phyloP scores from a whole-genome alignment of 1,284 basidiomycete species.

The Exsudoporus floridanus region DNA sequence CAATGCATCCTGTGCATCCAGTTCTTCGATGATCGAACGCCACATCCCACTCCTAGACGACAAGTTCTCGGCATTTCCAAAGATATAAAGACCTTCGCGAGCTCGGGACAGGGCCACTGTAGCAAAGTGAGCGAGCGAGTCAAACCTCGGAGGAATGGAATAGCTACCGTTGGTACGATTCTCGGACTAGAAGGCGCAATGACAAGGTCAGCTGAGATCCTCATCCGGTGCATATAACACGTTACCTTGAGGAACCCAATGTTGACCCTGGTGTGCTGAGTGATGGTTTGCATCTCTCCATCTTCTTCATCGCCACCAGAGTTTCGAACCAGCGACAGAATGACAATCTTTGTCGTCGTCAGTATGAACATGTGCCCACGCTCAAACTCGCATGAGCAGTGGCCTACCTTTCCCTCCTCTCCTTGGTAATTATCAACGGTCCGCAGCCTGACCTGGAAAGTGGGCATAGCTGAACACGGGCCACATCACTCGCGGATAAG shows the following conservation, averaged over 20 bases:
- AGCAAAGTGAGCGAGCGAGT: not conserved
- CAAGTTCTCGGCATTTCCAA: conserved; percentile 63
- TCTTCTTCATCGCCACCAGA: conserved; percentile 47
- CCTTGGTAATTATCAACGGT: conserved; percentile 80
- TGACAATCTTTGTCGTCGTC: conserved; percentile 47
- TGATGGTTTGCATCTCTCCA: conserved; percentile 16
- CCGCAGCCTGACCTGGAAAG: conserved; percentile 56
- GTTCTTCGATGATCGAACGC: conserved; percentile 54
- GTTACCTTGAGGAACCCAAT: conserved; percentile 72
- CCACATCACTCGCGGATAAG: not conserved
- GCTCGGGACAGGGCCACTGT: conserved; percentile 75
- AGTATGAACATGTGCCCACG: not conserved
- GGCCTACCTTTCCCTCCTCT: conserved; percentile 54
- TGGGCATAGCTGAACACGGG: not conserved
- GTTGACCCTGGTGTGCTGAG: conserved; percentile 35
- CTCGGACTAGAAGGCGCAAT: conserved; percentile 42
- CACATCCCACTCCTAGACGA: conserved; percentile 56
- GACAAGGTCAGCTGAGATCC: not conserved
- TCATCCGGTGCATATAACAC: not conserved
- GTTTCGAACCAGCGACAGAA: conserved; percentile 71
- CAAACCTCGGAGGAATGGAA: not conserved
- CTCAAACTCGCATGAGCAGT: not conserved
- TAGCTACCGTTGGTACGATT: conserved; percentile 56
- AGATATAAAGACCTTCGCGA: conserved; percentile 66
- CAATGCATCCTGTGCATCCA: conserved; percentile 47